Conservation (phyloP, 2,329 filamentous ascomycete genomes). For the Nemania sp. region DNA sequence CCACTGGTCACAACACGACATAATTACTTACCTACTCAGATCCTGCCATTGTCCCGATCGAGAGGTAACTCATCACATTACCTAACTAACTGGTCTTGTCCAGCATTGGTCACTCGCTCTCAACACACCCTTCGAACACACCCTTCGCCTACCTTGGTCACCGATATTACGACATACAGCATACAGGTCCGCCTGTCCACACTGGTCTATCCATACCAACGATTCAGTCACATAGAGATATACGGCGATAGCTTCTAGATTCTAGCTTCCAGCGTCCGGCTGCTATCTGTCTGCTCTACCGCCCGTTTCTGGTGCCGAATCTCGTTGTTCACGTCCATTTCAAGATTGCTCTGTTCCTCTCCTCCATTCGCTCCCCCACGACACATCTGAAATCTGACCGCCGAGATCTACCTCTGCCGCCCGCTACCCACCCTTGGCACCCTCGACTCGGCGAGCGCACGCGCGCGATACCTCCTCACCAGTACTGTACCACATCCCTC, state of each 20-base stretch:
- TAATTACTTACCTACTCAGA: too few relatives aligned
- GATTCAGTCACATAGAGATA: too few relatives aligned
- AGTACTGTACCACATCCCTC: background rate
- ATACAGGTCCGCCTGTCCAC: too few relatives aligned
- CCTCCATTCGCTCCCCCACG: background rate
- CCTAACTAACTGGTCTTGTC: conserved; percentile 6
- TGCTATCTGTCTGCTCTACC: too few relatives aligned
- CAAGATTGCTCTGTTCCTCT: background rate
- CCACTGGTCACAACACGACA: background rate
- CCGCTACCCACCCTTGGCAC: conserved; percentile 12
- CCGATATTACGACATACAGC: too few relatives aligned
- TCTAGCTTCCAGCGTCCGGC: too few relatives aligned
- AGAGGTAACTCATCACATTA: too few relatives aligned
- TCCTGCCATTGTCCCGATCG: conserved; percentile 3
- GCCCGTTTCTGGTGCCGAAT: background rate
- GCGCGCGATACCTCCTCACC: conserved; percentile 1
- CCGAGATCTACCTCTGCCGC: background rate
- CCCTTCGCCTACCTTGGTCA: background rate
- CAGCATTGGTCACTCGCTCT: conserved; percentile 3
- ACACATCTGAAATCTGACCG: too few relatives aligned
- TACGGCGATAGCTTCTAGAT: background rate
- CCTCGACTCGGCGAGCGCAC: conserved; percentile 7
- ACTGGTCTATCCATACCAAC: too few relatives aligned
- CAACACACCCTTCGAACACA: background rate
- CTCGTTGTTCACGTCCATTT: background rate